Percentiles rank a stretch among this genome's conserved stretches.
Evolutionary conservation across 148 eudicot species (phyloP).

Genomic region (Camellia sinensis): DNA sequence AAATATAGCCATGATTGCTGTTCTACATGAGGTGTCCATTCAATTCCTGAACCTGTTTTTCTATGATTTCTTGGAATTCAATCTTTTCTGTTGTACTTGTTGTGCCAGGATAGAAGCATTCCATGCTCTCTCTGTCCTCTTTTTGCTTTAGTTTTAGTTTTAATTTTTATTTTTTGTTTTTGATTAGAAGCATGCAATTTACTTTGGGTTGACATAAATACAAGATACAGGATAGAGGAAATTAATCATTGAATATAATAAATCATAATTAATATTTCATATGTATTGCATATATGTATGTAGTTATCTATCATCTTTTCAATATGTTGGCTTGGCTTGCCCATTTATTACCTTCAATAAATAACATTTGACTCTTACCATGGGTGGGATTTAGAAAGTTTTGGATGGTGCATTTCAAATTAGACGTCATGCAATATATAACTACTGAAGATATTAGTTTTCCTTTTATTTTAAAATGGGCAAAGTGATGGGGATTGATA

Average conservation of each 20-base stretch:
- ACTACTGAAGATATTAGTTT: background rate
- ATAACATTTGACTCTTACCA: background rate
- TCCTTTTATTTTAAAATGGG: too few species aligned
- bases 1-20: slow-evolving; percentile 92
- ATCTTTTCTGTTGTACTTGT: background rate
- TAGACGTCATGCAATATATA: background rate
- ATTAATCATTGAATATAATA: background rate
- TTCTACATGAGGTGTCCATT: slow-evolving; percentile 78
- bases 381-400: background rate
- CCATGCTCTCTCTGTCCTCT: background rate
- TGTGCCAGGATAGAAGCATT: background rate
- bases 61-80: background rate
- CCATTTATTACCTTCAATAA: background rate
- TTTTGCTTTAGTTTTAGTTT: background rate
- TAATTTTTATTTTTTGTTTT: background rate
- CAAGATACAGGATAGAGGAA: background rate
- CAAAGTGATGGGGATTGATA: background rate
- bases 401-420: background rate
- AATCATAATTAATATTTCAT: background rate
- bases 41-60: background rate
- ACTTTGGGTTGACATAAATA: background rate
- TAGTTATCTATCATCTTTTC: background rate
- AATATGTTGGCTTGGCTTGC: background rate
- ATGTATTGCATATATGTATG: background rate
- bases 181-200: background rate